Evolutionary conservation across 2,329 filamentous ascomycete species (phyloP).

Genomic region (Fusarium veterinarium): DNA sequence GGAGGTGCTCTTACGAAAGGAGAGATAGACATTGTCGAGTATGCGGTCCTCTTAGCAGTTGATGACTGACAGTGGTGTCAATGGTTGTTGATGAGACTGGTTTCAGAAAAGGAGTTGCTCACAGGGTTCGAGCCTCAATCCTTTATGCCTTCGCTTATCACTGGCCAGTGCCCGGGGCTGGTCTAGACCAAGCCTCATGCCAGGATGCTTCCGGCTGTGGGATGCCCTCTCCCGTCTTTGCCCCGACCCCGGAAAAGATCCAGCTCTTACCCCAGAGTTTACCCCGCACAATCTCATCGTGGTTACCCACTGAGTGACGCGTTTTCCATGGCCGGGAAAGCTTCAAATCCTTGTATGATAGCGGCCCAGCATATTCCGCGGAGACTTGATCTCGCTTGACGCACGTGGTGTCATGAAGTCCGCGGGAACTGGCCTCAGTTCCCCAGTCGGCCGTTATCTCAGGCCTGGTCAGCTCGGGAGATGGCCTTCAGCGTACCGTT

Average conservation of each 20-base stretch:
- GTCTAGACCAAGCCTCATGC: background rate
- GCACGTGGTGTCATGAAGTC: background rate
- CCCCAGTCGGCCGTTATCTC: background rate
- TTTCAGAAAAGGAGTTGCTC: background rate
- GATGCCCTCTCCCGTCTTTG: background rate
- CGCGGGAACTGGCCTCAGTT: too few relatives aligned
- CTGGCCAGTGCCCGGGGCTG: background rate
- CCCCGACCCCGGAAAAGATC: background rate
- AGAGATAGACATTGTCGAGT: background rate
- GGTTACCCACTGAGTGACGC: background rate
- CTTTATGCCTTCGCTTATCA: background rate
- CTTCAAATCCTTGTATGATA: background rate
- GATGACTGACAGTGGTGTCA: background rate
- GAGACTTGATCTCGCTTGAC: background rate
- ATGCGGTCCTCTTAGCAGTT: background rate
- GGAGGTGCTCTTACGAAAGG: background rate
- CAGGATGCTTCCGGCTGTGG: background rate
- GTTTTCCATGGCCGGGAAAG: background rate
- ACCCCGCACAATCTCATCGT: background rate
- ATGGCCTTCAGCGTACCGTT: accelerated
- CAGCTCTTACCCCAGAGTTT: background rate
- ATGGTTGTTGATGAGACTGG: background rate
- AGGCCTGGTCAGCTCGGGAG: background rate
- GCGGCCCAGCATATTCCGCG: too few relatives aligned
- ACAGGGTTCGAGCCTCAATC: background rate